Conservation (phyloP, 768 basidiomycete genomes). For the Xanthoconium stramineum region DNA sequence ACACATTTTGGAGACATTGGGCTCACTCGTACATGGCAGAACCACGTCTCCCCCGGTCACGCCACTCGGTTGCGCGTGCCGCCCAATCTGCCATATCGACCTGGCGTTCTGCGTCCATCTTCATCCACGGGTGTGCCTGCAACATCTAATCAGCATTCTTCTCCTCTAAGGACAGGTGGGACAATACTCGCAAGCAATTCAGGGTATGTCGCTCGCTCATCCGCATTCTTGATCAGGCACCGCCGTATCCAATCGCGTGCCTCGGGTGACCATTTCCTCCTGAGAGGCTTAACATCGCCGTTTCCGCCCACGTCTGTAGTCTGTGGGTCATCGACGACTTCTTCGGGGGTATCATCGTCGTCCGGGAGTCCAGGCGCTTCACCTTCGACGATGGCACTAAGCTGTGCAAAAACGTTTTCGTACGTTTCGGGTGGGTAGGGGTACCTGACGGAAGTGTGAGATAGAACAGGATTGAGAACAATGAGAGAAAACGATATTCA, state of each 20-base stretch:
- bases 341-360: constrained; percentile 32
- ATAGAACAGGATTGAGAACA: neutral
- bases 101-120: constrained; percentile 50
- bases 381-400: constrained; percentile 95
- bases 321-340: constrained; percentile 7
- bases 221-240: constrained; percentile 82
- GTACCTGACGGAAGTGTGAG: constrained; percentile 43
- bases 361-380: constrained; percentile 86
- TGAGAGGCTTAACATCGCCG: constrained; percentile 8
- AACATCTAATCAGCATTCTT: neutral
- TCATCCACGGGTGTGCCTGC: constrained; percentile 78
- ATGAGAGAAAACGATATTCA: constrained; percentile 10
- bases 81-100: constrained; percentile 92
- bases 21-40: constrained; percentile 24
- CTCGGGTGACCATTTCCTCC: constrained; percentile 32
- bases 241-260: constrained; percentile 80
- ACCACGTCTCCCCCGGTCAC: constrained; percentile 26
- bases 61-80: constrained; percentile 43
- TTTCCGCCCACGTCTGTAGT: constrained; percentile 11
- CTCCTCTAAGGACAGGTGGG: neutral
- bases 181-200: constrained; percentile 63
- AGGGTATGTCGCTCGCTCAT: constrained; percentile 75
- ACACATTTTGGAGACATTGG: neutral
- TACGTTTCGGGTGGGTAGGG: constrained; percentile 98
- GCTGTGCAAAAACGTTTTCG: constrained; percentile 93